Evolutionary conservation across 2,329 filamentous ascomycete genomes (phyloP), one percentile per base, ranked within the genome.

Genomic region (Mariannaea sp.): DNA sequence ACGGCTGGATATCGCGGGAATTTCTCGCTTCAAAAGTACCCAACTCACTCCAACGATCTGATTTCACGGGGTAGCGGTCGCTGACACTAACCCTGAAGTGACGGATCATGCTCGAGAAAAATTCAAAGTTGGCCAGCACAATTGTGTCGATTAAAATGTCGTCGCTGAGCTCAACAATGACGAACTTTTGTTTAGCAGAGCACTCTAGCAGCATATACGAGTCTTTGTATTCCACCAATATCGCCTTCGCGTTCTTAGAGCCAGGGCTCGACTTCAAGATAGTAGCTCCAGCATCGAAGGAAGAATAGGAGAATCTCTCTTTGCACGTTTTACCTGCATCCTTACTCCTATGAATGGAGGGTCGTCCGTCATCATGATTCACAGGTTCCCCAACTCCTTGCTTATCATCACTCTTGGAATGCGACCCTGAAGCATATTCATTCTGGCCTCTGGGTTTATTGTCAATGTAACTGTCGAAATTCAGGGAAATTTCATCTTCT

Each of bases 281-380:
- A 1, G 91, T 97, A 10, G 94, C 94, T 9, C 94, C 94, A 56
- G 92, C 96, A 71, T 99, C 94, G 67, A 97, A 97, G 1, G 93
- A 97, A 6, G 94, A 92, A 73, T 96, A 99, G 49, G 96, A 97
- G 73, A 96, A 97, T 38, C 94, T 83, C 73, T 97, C 94, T 73
- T 97, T 97, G 80, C 93, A 97, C 0, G 94, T 99, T 71, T 90
- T 96, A 7, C 94, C 94, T 4, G 94, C 94, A 71, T 97, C 92
- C 71, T 95, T 97, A 68, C 89, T 92, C 30, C 90, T 83, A 56
- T 85, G 80, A 29, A 80, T 76, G 14, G 79, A 78, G n/a, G 78
- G 74, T 41, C 78, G 77, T 9, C 73, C 76, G 56, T 80, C 75
- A 44, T 78, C 77, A 58, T 77, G 74, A 1, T 76, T 65, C 2